A percentile compares a stretch with the other conserved stretches of the same genome.
Conservation (phyloP, 306 rosid genomes). For the Prunus davidiana region DNA sequence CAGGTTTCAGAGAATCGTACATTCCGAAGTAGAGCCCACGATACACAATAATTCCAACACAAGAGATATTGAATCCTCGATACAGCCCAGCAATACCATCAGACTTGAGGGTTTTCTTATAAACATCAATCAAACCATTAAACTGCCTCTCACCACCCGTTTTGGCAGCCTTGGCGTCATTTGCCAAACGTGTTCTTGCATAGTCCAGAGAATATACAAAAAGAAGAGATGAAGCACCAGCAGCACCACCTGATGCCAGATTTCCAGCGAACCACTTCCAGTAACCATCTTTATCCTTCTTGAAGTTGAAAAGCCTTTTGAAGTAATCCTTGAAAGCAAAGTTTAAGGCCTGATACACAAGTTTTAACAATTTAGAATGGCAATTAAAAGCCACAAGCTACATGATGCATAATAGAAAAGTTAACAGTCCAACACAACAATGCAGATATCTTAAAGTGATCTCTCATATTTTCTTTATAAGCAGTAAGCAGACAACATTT, state of each 20-base stretch:
- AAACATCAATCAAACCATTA: slow-evolving; percentile 79
- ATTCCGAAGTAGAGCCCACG: slow-evolving; percentile 93
- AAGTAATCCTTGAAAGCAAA: slow-evolving; percentile 94
- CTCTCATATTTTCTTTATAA: not conserved
- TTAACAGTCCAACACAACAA: not conserved
- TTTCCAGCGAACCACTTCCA: slow-evolving; percentile 98
- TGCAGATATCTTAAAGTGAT: not conserved
- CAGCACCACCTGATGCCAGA: slow-evolving; percentile 87
- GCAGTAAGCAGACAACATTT: not conserved
- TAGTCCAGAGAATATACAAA: slow-evolving; percentile 81
- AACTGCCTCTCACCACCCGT: slow-evolving; percentile 93
- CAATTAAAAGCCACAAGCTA: not conserved
- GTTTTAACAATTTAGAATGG: not conserved
- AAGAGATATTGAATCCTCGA: slow-evolving; percentile 79
- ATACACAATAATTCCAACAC: slow-evolving; percentile 81
- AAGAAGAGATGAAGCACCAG: slow-evolving; percentile 81
- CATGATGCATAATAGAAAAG: not conserved
- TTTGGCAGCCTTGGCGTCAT: slow-evolving; percentile 74
- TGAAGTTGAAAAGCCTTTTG: slow-evolving; percentile 84
- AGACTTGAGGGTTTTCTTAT: slow-evolving; percentile 65
- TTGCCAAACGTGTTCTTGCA: slow-evolving; percentile 84
- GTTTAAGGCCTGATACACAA: slow-evolving; percentile 64
- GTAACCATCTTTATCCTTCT: slow-evolving; percentile 81
- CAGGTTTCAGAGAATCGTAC: slow-evolving; percentile 90
- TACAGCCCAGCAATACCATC: slow-evolving; percentile 89